Conservation (phyloP, 2,329 filamentous ascomycete species). For the Aspergillus costaricaensis region DNA sequence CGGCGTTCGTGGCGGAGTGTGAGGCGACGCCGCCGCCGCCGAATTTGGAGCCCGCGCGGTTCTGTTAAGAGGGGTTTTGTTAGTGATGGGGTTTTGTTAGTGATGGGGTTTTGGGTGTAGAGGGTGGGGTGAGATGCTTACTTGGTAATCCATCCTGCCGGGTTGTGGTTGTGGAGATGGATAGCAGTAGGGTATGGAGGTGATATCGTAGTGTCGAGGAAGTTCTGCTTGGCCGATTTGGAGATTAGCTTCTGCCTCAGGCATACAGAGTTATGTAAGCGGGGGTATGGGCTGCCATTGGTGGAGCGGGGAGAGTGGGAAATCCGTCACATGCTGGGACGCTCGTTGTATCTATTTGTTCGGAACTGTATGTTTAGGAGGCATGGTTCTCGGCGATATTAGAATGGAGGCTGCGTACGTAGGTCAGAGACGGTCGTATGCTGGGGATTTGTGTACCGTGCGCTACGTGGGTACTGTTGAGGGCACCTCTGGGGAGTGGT, state of each 20-base stretch:
- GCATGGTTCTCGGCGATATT: not conserved
- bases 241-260: not conserved
- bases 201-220: constrained; percentile 13
- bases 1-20: constrained; percentile 88
- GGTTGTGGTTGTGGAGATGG: not conserved
- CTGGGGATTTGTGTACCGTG: constrained; percentile 76
- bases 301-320: constrained; percentile 3
- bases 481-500: constrained; percentile 77
- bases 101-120: not conserved
- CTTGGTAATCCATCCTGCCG: constrained; percentile 54
- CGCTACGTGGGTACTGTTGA: constrained; percentile 77
- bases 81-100: constrained; percentile 18
- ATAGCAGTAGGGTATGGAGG: not conserved
- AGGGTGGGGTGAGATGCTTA: constrained; percentile 21
- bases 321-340: not conserved
- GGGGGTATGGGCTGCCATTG: constrained; percentile 7
- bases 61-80: constrained; percentile 57
- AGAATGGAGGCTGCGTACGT: constrained; percentile 19
- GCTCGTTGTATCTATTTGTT: not conserved
- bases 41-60: constrained; percentile 95
- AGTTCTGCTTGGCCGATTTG: not conserved
- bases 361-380: not conserved
- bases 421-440: constrained; percentile 75
- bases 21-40: constrained; percentile 96
- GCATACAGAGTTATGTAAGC: constrained; percentile 28